These are phyloP conservation scores for Alternaria sp. DNA, from an alignment of 2,329 filamentous ascomycete species.

Conservation along the genomic window DNA sequence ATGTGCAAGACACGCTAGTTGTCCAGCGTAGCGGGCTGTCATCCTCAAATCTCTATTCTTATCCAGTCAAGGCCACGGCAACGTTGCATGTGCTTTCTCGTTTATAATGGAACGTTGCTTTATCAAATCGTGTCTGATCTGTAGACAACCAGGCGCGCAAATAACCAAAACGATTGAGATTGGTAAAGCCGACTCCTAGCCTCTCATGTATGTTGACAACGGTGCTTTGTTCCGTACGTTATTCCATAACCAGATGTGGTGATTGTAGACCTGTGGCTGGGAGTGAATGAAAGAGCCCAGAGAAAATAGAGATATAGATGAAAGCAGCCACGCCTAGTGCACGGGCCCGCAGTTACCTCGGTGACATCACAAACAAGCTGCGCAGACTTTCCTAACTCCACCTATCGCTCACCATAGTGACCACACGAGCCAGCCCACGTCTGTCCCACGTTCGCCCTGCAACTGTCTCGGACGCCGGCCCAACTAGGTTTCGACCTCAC, in stretches of 20 bases:
- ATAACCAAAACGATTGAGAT: too few relatives aligned
- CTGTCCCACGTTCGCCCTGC: slow-evolving; percentile 4
- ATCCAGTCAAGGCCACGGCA: background rate
- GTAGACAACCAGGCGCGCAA: background rate
- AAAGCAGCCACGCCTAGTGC: background rate
- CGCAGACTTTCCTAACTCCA: slow-evolving; percentile 24
- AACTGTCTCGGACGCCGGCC: background rate
- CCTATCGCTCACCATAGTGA: slow-evolving; percentile 7
- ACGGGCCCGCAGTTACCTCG: slow-evolving; percentile 28
- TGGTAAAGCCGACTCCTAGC: background rate
- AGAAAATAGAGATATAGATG: background rate
- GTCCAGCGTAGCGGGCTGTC: background rate
- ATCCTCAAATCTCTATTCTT: background rate
- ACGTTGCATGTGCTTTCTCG: background rate
- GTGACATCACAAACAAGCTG: slow-evolving; percentile 37
- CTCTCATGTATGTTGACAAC: background rate
- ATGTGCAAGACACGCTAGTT: background rate
- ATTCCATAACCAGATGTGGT: background rate
- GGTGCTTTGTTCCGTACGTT: background rate
- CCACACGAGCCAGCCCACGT: slow-evolving; percentile 10
- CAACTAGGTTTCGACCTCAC: slow-evolving; percentile 1
- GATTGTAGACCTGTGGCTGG: background rate
- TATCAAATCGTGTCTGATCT: background rate
- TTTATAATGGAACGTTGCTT: too few relatives aligned
- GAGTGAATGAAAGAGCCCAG: background rate